Conservation (phyloP, 768 basidiomycete species). For the Auricularia cornea region DNA sequence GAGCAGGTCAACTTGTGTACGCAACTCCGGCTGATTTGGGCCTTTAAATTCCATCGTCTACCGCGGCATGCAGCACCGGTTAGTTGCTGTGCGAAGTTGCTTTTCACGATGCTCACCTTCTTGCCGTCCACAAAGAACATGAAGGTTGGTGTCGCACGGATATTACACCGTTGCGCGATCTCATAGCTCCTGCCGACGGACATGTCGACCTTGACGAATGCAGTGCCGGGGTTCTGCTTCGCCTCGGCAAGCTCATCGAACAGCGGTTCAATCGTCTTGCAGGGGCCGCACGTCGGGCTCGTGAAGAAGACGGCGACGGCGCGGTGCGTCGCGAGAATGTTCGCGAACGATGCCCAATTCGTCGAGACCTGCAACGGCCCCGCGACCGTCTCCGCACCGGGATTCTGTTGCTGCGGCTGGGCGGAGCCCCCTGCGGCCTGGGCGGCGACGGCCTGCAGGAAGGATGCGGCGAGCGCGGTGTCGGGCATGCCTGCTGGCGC, state of each 20-base stretch:
- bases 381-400: conserved; percentile 43
- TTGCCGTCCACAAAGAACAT: conserved; percentile 74
- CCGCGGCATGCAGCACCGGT: neutral
- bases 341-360: conserved; percentile 63
- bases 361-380: conserved; percentile 64
- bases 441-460: conserved; percentile 19
- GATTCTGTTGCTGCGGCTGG: conserved; percentile 14
- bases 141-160: conserved; percentile 82
- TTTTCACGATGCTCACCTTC: too few relatives aligned
- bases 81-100: too few relatives aligned
- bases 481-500: conserved; percentile 27
- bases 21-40: conserved; percentile 57
- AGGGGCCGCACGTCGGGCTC: conserved; percentile 65
- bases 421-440: conserved; percentile 34
- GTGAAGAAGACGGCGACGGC: conserved; percentile 81
- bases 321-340: conserved; percentile 54
- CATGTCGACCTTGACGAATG: conserved; percentile 81
- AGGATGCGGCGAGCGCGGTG: conserved; percentile 45
- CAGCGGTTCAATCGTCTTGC: conserved; percentile 72
- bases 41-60: conserved; percentile 69
- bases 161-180: conserved; percentile 54
- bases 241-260: conserved; percentile 71
- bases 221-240: conserved; percentile 48
- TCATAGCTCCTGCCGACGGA: conserved; percentile 53
- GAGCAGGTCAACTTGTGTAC: conserved; percentile 64